Percentiles rank a stretch among this genome's conserved stretches.
Conservation (phyloP, 2,329 filamentous ascomycete species). For the Paecilomyces sp. region DNA sequence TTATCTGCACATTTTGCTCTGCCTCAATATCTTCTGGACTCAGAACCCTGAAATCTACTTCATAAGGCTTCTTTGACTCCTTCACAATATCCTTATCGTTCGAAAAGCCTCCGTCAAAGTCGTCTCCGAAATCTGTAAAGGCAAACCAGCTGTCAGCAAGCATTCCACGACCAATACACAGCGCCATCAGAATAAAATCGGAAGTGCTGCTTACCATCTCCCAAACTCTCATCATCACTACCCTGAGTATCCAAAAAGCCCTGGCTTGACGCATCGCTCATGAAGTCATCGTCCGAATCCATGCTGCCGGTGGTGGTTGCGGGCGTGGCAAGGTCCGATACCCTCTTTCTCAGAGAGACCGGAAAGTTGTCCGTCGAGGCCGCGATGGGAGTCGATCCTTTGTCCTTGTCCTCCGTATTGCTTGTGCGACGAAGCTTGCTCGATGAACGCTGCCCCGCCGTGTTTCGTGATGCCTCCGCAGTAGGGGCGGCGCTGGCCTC, state of each 20-base stretch:
- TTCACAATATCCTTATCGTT: slow-evolving; percentile 66
- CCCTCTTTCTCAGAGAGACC: slow-evolving; percentile 14
- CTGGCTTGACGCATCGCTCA: slow-evolving; percentile 74
- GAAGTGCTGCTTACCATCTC: slow-evolving; percentile 27
- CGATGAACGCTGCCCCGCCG: slow-evolving; percentile 15
- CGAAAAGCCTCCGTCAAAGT: slow-evolving; percentile 54
- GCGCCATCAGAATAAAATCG: not conserved
- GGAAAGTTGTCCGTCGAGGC: slow-evolving; percentile 6
- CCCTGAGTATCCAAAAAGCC: slow-evolving; percentile 60
- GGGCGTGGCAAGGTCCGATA: slow-evolving; percentile 33
- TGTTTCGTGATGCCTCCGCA: slow-evolving; percentile 12
- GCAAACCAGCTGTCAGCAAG: slow-evolving; percentile 1
- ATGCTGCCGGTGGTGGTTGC: slow-evolving; percentile 52
- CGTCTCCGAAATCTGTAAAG: slow-evolving; percentile 47
- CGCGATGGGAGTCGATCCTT: slow-evolving; percentile 7
- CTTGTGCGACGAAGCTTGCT: slow-evolving; percentile 18
- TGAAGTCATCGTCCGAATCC: slow-evolving; percentile 94
- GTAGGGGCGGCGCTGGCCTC: slow-evolving; percentile 19
- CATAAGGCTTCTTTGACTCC: slow-evolving; percentile 66
- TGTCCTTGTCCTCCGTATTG: slow-evolving; percentile 13
- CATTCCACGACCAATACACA: not conserved
- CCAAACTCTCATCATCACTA: slow-evolving; percentile 60
- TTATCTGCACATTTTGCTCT: slow-evolving; percentile 78
- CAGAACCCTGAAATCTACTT: slow-evolving; percentile 78
- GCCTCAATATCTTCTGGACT: slow-evolving; percentile 72